Percentiles rank a stretch among this genome's conserved stretches.
These are phyloP conservation scores for Bigelowiella natans DNA, from an alignment of 78 protist genomes.

Conservation along the genomic window DNA sequence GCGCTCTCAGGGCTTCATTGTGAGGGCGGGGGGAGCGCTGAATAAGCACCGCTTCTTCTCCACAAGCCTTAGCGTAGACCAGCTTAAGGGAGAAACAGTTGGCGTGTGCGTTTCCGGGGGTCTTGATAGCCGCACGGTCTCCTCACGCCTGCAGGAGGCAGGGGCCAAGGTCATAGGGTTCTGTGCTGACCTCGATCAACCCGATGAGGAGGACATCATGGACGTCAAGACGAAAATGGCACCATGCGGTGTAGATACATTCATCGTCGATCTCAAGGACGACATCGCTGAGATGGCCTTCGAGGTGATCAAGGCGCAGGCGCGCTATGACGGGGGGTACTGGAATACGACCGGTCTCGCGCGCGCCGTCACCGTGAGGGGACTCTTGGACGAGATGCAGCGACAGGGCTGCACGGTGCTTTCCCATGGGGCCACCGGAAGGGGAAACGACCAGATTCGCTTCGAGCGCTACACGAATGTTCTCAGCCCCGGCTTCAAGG, in stretches of 20 bases:
- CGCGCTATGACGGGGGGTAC: conserved; percentile 31
- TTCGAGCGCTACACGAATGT: conserved; percentile 31
- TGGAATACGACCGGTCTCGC: conserved; percentile 39
- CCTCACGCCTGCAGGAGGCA: conserved; percentile 7
- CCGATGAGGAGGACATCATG: conserved; percentile 26
- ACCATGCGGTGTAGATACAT: conserved; percentile 26
- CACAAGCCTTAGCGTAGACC: not conserved
- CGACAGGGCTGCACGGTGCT: conserved; percentile 3
- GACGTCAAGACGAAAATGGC: conserved; percentile 13
- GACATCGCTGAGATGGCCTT: conserved; percentile 33
- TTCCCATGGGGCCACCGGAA: conserved; percentile 23
- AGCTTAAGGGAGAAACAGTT: not conserved
- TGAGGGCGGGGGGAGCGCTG: too few relatives aligned
- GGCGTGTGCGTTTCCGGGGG: conserved; percentile 39
- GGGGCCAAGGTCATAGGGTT: conserved; percentile 15
- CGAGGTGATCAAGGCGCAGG: conserved; percentile 24
- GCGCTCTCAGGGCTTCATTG: too few relatives aligned
- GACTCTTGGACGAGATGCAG: conserved; percentile 22
- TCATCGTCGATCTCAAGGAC: conserved; percentile 38
- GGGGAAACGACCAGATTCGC: conserved; percentile 32
- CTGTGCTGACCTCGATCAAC: conserved; percentile 36
- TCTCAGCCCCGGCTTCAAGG: conserved; percentile 1
- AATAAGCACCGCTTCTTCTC: too few relatives aligned
- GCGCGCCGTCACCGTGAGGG: conserved; percentile 25
- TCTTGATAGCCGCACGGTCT: conserved; percentile 22